Evolutionary conservation across 164 flowering plant genomes (phyloP).

Genomic region (Amborella trichopoda): DNA sequence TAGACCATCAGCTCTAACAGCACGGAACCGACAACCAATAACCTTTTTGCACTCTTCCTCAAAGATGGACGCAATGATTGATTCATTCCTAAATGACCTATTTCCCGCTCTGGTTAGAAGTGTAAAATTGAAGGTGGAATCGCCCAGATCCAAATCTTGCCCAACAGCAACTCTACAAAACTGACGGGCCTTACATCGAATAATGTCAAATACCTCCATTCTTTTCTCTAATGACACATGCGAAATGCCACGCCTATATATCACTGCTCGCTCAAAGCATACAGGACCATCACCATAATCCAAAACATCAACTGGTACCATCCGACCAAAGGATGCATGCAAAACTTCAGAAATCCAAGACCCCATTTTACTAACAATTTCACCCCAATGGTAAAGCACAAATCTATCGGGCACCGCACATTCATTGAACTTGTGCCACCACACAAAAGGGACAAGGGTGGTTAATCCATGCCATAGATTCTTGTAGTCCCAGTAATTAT

Average conservation of each 20-base stretch:
- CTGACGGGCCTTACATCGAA: conserved; percentile 63
- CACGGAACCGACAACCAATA: conserved; percentile 36
- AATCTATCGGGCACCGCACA: conserved; percentile 39
- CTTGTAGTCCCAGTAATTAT: conserved; percentile 52
- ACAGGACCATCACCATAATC: conserved; percentile 13
- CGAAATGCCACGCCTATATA: conserved; percentile 72
- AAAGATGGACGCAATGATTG: conserved; percentile 40
- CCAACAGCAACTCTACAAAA: conserved; percentile 18
- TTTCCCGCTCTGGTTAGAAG: conserved; percentile 62
- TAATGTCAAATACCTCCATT: conserved; percentile 43
- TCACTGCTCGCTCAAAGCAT: conserved; percentile 57
- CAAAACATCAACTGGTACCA: conserved; percentile 25
- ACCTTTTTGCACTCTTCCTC: conserved; percentile 45
- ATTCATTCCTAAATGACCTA: conserved; percentile 55
- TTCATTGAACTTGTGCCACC: conserved; percentile 42
- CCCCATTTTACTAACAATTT: conserved; percentile 39
- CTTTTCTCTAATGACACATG: conserved; percentile 55
- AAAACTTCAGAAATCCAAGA: conserved; percentile 29
- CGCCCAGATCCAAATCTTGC: not conserved
- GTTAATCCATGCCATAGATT: conserved; percentile 86
- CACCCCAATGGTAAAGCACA: conserved; percentile 74
- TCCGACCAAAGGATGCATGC: conserved; percentile 37
- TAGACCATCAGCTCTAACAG: conserved; percentile 48
- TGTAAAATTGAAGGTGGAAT: conserved; percentile 24
- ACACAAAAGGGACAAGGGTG: conserved; percentile 52